These are phyloP conservation scores for Saturnispora serradocipensis DNA, from an alignment of 805 yeast species.

Conservation along the genomic window DNA sequence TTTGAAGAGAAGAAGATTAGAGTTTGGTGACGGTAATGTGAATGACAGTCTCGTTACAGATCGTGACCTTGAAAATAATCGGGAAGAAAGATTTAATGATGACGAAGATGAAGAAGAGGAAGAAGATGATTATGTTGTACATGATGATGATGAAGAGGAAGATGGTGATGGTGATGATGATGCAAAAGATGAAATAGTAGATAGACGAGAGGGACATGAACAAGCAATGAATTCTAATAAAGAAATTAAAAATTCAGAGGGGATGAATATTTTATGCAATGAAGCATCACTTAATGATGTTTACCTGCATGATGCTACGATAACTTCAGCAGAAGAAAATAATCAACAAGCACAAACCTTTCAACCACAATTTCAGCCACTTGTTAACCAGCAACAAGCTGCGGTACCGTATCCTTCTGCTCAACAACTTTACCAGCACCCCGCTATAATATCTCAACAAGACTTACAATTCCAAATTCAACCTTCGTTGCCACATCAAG, in stretches of 20 bases:
- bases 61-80: neutral
- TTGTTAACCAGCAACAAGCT: neutral
- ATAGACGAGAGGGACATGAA: neutral
- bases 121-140: slow-evolving; percentile 3
- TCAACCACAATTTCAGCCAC: neutral
- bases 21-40: neutral
- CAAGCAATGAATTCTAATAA: neutral
- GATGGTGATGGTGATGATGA: slow-evolving; percentile 1
- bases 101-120: slow-evolving; percentile 5
- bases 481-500: neutral
- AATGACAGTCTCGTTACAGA: neutral
- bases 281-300: neutral
- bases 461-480: neutral
- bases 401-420: neutral
- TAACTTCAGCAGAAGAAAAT: neutral
- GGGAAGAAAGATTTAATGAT: slow-evolving; percentile 2
- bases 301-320: neutral
- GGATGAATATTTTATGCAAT: neutral
- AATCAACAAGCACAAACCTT: neutral
- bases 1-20: slow-evolving; percentile 14
- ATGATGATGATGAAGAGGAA: slow-evolving; percentile 2
- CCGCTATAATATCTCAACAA: neutral
- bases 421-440: neutral
- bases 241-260: neutral
- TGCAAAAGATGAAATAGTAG: neutral